Conservation (phyloP, 1,139 yeast species). For the Debaryomycetaceae sp. region DNA sequence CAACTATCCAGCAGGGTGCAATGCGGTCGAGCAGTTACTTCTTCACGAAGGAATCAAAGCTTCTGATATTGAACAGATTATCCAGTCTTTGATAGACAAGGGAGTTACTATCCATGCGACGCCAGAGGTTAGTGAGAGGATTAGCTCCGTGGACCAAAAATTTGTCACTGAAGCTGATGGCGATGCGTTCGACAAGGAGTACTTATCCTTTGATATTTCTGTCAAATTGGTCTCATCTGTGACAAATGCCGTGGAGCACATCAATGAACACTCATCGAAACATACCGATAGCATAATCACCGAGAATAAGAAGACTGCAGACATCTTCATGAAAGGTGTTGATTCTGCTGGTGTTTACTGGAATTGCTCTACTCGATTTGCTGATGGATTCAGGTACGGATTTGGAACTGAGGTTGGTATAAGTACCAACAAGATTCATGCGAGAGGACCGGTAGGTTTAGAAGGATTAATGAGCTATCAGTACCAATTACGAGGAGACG, state of each 20-base stretch:
- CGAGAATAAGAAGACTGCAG: conserved; percentile 64
- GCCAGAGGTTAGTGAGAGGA: conserved; percentile 38
- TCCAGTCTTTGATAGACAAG: conserved; percentile 52
- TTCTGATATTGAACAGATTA: conserved; percentile 39
- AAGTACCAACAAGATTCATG: conserved; percentile 93
- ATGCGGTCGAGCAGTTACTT: conserved; percentile 86
- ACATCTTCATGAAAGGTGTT: conserved; percentile 73
- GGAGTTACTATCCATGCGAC: conserved; percentile 72
- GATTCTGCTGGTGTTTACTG: conserved; percentile 98
- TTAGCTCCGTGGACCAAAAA: conserved; percentile 12
- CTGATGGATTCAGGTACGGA: conserved; percentile 97
- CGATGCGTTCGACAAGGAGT: conserved; percentile 77
- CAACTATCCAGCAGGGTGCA: conserved; percentile 97
- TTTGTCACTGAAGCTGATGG: conserved; percentile 38
- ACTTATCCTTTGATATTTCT: conserved; percentile 77
- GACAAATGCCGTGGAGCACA: conserved; percentile 73
- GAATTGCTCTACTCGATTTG: conserved; percentile 96
- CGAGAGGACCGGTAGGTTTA: conserved; percentile 97
- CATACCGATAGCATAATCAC: conserved; percentile 95
- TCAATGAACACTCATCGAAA: conserved; percentile 87
- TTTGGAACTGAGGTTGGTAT: conserved; percentile 99
- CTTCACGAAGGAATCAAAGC: conserved; percentile 53
- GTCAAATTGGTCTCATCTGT: conserved; percentile 58
- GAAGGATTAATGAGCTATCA: conserved; percentile 97
- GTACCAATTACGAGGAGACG: conserved; percentile 85